Evolutionary conservation across 2,329 filamentous ascomycete species (phyloP).

Genomic region (Elsinoe fawcettii): DNA sequence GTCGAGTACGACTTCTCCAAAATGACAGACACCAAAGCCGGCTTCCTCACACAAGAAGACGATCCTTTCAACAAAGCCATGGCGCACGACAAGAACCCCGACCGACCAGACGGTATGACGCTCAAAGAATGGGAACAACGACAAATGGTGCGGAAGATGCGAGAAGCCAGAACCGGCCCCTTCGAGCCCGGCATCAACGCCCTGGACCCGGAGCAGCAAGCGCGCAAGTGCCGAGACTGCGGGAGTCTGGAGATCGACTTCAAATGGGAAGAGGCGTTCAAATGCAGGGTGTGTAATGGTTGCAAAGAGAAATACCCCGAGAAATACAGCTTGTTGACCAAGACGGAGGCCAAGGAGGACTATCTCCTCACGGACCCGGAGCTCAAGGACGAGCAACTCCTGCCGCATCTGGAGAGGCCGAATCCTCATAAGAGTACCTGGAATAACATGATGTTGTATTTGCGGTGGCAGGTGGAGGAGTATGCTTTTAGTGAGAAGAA

Average conservation of each 20-base stretch:
- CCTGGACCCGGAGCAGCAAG: conserved; percentile 48
- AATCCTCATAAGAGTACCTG: conserved; percentile 95
- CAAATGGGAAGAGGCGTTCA: conserved; percentile 84
- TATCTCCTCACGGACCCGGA: conserved; percentile 94
- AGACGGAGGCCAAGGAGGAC: conserved; percentile 92
- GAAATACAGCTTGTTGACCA: conserved; percentile 90
- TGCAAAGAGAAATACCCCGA: conserved; percentile 90
- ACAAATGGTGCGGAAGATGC: conserved; percentile 64
- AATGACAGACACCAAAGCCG: conserved; percentile 97
- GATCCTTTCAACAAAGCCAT: conserved; percentile 82
- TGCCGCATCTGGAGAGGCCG: conserved; percentile 80
- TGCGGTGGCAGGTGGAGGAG: conserved; percentile 88
- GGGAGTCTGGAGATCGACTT: conserved; percentile 80
- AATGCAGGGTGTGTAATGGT: conserved; percentile 62
- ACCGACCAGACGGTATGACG: conserved; percentile 79
- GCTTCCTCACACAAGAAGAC: conserved; percentile 83
- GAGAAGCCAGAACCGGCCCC: conserved; percentile 66
- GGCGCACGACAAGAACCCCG: conserved; percentile 47
- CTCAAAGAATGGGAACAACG: conserved; percentile 83
- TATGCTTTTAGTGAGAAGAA: conserved; percentile 77
- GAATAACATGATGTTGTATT: conserved; percentile 98
- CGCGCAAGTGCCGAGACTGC: conserved; percentile 74
- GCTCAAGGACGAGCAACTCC: conserved; percentile 74
- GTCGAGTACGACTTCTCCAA: conserved; percentile 97
- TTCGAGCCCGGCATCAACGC: conserved; percentile 86